Evolutionary conservation across 1,284 basidiomycete species (phyloP).

Genomic region (Hortiboletus rubellus): DNA sequence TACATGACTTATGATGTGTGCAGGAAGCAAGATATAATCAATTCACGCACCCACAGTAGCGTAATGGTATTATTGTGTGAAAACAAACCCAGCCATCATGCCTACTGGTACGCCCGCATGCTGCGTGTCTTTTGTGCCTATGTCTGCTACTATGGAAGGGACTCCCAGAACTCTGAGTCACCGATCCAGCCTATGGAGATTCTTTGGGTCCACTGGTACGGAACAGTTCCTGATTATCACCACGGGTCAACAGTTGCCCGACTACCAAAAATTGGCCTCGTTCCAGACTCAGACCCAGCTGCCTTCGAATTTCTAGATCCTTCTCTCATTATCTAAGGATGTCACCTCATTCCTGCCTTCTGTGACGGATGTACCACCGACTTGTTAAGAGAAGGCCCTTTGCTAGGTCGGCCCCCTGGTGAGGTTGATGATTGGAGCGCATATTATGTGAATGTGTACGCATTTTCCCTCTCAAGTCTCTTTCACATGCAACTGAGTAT

Average conservation of each 20-base stretch:
- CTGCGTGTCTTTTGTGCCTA: constrained; percentile 27
- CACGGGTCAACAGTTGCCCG: constrained; percentile 19
- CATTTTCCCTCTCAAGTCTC: too few relatives aligned
- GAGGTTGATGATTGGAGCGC: constrained; percentile 14
- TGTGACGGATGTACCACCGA: background rate
- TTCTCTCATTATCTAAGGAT: constrained; percentile 32
- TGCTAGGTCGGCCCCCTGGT: background rate
- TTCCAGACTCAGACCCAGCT: constrained; percentile 23
- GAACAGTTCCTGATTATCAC: constrained; percentile 17
- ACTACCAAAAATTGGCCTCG: constrained; percentile 38
- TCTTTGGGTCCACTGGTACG: constrained; percentile 41
- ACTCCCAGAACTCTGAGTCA: background rate
- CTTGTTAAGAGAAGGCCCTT: constrained; percentile 10
- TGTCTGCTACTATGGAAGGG: constrained; percentile 14
- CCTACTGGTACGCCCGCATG: constrained; percentile 24
- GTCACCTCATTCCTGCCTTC: constrained; percentile 41
- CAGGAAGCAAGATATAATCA: constrained; percentile 41
- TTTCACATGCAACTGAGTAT: background rate
- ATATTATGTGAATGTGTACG: constrained; percentile 20
- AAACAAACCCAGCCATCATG: constrained; percentile 14
- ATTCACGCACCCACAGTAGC: constrained; percentile 30
- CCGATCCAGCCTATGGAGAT: constrained; percentile 29
- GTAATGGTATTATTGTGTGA: constrained; percentile 38
- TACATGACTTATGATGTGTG: constrained; percentile 48
- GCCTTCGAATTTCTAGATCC: constrained; percentile 28